Base-by-base conservation (phyloP, 2,329 filamentous ascomycete genomes). In the Fusarium beomiforme region DNA sequence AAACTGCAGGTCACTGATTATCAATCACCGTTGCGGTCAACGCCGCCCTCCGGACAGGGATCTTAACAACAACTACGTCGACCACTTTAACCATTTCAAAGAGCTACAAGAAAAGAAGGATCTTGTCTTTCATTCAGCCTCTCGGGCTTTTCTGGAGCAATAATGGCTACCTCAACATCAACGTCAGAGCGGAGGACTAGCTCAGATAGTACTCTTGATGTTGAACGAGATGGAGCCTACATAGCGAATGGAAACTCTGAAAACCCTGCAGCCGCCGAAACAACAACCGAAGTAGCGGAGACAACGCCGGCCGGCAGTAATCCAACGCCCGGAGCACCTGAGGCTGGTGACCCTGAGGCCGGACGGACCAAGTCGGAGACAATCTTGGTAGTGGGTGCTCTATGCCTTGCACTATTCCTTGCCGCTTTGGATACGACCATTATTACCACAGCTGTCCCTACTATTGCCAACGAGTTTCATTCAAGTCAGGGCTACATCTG, bases 401-500 rank as follows among this genome's bases (percentile, higher is more conserved):
- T 84, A n/a, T 82, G 81, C 54, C 75, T 82, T 36, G 78, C 82
- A 3, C 79, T 88, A 21, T 87, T 88, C 77, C 82, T 89, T 36
- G 86, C 86, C 4, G 86, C 87, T 1, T 81, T 89, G 56, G 87
- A 89, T 74, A 81, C 85, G 55, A 91, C 89, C 33, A 91, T 92
- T 76, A 84, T 93, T 72, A 86, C 91, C 14, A 92, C 90, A 0
- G 89, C 90, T 9, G 84, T 92, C 8, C 90, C 91, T 0, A 89
- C 89, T 17, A 92, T 93, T 69, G 85, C 88, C 8, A 80, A 81
- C 36, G 85, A 92, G 65, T 88, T 95, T 67, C 77, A 89, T 46
- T 92, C 91, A 9, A 88, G 88, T 6, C 83, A 87, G 19, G 92
- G 92, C 26, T 95, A 94, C 80, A 88, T 90, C 55, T 95, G 92